Percentiles rank a stretch among this genome's conserved stretches.
Conservation (phyloP, 306 rosid species). For the Cicer arietinum region DNA sequence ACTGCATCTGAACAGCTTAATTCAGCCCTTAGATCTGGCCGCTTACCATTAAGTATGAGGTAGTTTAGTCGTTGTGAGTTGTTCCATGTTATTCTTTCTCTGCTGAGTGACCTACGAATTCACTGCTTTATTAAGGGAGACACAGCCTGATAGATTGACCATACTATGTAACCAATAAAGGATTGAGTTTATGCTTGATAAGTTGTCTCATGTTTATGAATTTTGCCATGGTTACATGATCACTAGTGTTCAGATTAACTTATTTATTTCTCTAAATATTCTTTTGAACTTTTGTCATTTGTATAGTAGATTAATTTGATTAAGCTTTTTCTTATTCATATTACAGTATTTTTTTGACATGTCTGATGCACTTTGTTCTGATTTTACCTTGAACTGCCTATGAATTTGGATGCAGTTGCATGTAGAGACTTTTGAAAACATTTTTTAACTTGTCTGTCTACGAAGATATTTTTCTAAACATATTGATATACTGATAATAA, state of each 20-base stretch:
- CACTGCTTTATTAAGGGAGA: slow-evolving; percentile 32
- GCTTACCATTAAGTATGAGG: slow-evolving; percentile 46
- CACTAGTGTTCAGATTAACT: slow-evolving; percentile 25
- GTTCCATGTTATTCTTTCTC: slow-evolving; percentile 29
- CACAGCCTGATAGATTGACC: slow-evolving; percentile 35
- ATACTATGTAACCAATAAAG: slow-evolving; percentile 44
- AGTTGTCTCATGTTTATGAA: slow-evolving; percentile 34
- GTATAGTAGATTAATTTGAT: slow-evolving; percentile 14
- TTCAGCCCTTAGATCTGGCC: slow-evolving; percentile 37
- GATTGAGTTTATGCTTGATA: slow-evolving; percentile 38
- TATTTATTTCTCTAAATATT: slow-evolving; percentile 2
- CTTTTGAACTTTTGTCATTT: slow-evolving; percentile 26
- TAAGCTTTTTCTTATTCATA: neutral
- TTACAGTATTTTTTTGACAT: neutral
- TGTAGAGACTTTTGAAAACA: neutral
- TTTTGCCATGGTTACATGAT: slow-evolving; percentile 39
- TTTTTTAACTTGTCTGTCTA: neutral
- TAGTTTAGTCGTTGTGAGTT: slow-evolving; percentile 44
- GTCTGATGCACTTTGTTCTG: neutral
- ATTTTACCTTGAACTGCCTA: neutral
- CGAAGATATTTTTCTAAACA: neutral
- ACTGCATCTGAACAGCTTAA: slow-evolving; percentile 38
- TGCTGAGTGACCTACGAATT: slow-evolving; percentile 37
- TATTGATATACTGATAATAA: neutral
- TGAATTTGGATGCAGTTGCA: neutral